Evolutionary conservation across 495 filamentous ascomycete species (phyloP).

Genomic region (Physcia stellaris): DNA sequence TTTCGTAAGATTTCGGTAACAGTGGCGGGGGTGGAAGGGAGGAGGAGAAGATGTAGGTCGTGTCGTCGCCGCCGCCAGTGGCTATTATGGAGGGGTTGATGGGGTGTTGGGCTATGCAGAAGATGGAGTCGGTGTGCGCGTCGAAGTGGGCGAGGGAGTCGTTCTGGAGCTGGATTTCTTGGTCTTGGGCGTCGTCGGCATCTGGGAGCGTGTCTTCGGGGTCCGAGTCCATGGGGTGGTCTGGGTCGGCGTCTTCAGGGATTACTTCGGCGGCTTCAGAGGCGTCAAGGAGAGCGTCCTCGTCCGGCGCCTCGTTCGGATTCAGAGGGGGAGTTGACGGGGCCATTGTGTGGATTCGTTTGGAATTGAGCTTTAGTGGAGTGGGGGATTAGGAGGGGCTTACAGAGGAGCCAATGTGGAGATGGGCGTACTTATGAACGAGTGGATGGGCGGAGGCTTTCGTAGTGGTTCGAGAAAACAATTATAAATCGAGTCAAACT

Average conservation of each 20-base stretch:
- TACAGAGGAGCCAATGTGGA: no score
- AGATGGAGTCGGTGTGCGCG: slow-evolving; percentile 72
- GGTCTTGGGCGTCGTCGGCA: slow-evolving; percentile 46
- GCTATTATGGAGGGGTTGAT: slow-evolving; percentile 61
- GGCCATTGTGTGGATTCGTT: slow-evolving; percentile 25
- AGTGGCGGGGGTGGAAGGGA: slow-evolving; percentile 44
- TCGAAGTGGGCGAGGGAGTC: slow-evolving; percentile 91
- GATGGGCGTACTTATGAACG: no score
- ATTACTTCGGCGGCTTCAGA: slow-evolving; percentile 61
- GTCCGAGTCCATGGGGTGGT: slow-evolving; percentile 60
- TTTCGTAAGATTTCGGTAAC: slow-evolving; percentile 61
- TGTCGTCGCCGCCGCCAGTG: slow-evolving; percentile 76
- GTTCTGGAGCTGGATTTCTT: slow-evolving; percentile 70
- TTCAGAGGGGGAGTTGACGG: slow-evolving; percentile 31
- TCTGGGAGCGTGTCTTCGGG: slow-evolving; percentile 30
- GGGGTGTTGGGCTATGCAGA: slow-evolving; percentile 87
- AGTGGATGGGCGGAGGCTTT: no score
- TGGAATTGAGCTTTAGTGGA: no score
- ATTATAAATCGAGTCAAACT: no score
- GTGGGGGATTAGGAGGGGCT: no score
- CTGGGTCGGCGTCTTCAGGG: slow-evolving; percentile 41
- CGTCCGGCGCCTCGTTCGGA: slow-evolving; percentile 33
- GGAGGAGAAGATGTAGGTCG: slow-evolving; percentile 69
- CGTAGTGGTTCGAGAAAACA: no score
- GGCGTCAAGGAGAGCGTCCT: slow-evolving; percentile 47